Percentiles rank a stretch among this genome's conserved stretches.
These are phyloP conservation scores for Aspergillus pseudoterreus DNA, from an alignment of 2,329 filamentous ascomycete species.

Conservation along the genomic window DNA sequence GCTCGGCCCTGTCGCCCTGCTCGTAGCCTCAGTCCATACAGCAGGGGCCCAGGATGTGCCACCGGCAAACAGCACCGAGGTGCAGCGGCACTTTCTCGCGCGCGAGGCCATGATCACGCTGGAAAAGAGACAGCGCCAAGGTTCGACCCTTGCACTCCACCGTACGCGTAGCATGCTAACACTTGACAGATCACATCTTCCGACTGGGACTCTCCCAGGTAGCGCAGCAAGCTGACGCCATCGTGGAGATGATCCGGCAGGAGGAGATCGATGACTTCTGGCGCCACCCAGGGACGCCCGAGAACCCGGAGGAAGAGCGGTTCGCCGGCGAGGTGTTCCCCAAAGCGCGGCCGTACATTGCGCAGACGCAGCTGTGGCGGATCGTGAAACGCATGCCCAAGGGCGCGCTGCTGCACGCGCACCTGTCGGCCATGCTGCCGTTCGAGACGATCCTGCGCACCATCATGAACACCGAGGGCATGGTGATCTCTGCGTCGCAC, in stretches of 20 bases:
- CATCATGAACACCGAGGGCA: slow-evolving; percentile 64
- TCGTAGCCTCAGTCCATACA: no score
- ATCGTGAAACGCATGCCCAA: slow-evolving; percentile 85
- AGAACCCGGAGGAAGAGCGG: slow-evolving; percentile 12
- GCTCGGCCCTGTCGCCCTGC: no score
- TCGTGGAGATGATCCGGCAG: slow-evolving; percentile 51
- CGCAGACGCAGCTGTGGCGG: slow-evolving; percentile 77
- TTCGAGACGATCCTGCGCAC: slow-evolving; percentile 70
- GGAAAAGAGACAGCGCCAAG: slow-evolving; percentile 76
- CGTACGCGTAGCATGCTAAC: slow-evolving; percentile 23
- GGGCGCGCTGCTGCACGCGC: slow-evolving; percentile 64
- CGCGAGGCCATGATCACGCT: slow-evolving; percentile 70
- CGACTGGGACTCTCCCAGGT: slow-evolving; percentile 63
- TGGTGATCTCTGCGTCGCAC: slow-evolving; percentile 61
- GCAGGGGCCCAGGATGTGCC: background rate
- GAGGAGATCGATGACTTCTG: slow-evolving; percentile 19
- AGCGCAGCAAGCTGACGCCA: slow-evolving; percentile 56
- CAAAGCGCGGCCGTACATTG: slow-evolving; percentile 78
- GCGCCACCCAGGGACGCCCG: slow-evolving; percentile 7
- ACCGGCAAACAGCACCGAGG: slow-evolving; percentile 5
- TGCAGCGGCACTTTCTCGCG: slow-evolving; percentile 68
- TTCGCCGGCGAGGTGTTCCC: slow-evolving; percentile 87
- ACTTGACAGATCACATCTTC: slow-evolving; percentile 16
- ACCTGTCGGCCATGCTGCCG: slow-evolving; percentile 85
- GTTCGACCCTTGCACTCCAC: slow-evolving; percentile 35